Evolutionary conservation across 2,329 filamentous ascomycete genomes (phyloP), one percentile per base, ranked within the genome.

Genomic region (Penicillium vulpinum): DNA sequence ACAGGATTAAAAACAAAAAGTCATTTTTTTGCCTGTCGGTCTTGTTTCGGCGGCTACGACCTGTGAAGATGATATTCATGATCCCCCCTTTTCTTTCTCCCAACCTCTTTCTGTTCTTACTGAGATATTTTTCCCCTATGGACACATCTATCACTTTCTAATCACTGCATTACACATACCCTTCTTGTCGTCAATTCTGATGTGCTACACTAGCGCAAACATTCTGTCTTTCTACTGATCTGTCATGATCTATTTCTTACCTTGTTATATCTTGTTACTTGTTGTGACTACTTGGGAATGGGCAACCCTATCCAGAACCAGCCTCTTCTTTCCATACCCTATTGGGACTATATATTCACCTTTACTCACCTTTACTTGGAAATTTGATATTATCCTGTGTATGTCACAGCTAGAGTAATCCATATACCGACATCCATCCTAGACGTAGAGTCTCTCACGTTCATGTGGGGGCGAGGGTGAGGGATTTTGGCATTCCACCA

Each of bases 41-140:
- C 52, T 59, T 45, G 53, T 53, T 49, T 50, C 28, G 39, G 39
- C 41, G 58, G 50, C 58, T 56, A 66, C 49, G 64, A 66, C 54
- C 57, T 47, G 54, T 59, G 45, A 62, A 63, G 54, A 67, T 49
- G 64, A 64, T 56, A 59, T 33, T 44, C 33, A 58, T 59, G 64
- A 67, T 51, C 44, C 51, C 9, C 43, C 43, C 35, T 47, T 57
- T 59, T 55, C 26, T 52, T 55, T 21, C 39, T 22, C 24, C 21
- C 11, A n/a, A 9, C 21, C 56, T 49, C 46, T 54, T 51, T 38
- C 38, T 26, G 43, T 52, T 52, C 43, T 33, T 47, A 26, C 18
- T n/a, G 48, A 43, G 47, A 51, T 7, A 18, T 8, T 57, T 56
- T 40, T 22, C 36, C n/a, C 29, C 44, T 21, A 3, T n/a, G 21